Evolutionary conservation across 2,329 filamentous ascomycete species (phyloP).

Genomic region (Apiospora marii): DNA sequence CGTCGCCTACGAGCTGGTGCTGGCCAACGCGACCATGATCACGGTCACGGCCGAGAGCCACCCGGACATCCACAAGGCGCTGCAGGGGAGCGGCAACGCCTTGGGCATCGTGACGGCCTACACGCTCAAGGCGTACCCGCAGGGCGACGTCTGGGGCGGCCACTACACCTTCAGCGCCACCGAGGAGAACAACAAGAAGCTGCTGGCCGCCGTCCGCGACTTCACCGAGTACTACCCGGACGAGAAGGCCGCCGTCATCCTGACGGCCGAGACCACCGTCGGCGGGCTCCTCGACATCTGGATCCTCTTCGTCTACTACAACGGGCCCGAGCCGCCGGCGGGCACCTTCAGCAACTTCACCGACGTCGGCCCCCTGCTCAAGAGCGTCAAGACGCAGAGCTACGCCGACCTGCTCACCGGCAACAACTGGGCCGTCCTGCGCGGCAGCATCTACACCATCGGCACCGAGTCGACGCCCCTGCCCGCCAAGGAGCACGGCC

Average conservation of each 20-base stretch:
- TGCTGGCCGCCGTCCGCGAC: slow-evolving; percentile 59
- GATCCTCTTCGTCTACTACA: slow-evolving; percentile 70
- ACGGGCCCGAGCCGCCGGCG: slow-evolving; percentile 60
- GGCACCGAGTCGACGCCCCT: slow-evolving; percentile 48
- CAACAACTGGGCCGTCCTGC: slow-evolving; percentile 51
- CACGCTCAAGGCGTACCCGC: slow-evolving; percentile 50
- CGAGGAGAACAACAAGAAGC: slow-evolving; percentile 38
- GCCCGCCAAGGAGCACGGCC: slow-evolving; percentile 38
- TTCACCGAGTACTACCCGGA: slow-evolving; percentile 67
- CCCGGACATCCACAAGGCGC: slow-evolving; percentile 58
- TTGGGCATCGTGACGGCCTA: slow-evolving; percentile 60
- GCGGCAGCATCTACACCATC: slow-evolving; percentile 47
- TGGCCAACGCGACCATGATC: slow-evolving; percentile 57
- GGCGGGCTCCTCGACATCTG: slow-evolving; percentile 58
- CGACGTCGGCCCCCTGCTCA: slow-evolving; percentile 50
- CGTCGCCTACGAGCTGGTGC: slow-evolving; percentile 58
- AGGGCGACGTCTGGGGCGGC: slow-evolving; percentile 53
- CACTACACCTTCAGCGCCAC: slow-evolving; percentile 48
- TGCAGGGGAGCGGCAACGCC: slow-evolving; percentile 65
- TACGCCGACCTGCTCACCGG: slow-evolving; percentile 55
- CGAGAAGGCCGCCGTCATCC: slow-evolving; percentile 66
- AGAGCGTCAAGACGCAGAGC: slow-evolving; percentile 55
- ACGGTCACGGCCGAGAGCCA: slow-evolving; percentile 52
- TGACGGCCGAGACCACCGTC: slow-evolving; percentile 58
- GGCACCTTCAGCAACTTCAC: slow-evolving; percentile 66